Conservation (phyloP, 2,329 filamentous ascomycete species). For the Fragosphaeria purpurea region DNA sequence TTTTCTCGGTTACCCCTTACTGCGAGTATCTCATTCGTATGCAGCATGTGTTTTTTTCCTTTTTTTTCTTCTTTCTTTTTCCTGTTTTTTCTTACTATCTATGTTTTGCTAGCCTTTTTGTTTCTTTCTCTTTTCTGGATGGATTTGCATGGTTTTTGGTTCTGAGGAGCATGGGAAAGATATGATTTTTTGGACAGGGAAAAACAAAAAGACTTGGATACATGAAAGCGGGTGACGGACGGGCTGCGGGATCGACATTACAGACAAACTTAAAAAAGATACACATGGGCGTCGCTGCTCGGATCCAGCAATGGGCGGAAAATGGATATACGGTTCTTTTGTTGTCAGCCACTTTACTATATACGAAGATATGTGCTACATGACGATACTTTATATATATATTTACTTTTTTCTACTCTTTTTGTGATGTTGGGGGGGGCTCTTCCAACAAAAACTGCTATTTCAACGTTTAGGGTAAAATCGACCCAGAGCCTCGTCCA, state of each 20-base stretch:
- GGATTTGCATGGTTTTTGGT: background rate
- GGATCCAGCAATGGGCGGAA: conserved; percentile 2
- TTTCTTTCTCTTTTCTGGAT: background rate
- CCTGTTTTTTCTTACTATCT: background rate
- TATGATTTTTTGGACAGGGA: no score
- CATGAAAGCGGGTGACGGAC: background rate
- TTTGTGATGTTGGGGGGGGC: background rate
- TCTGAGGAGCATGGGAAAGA: background rate
- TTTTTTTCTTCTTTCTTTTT: background rate
- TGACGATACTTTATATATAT: background rate
- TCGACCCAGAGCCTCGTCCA: no score
- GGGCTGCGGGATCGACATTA: background rate
- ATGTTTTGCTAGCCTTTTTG: background rate
- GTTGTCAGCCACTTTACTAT: background rate
- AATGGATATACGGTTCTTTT: background rate
- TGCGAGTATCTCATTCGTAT: no score
- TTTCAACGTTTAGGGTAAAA: no score
- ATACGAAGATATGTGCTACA: no score
- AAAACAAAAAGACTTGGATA: no score
- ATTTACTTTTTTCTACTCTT: background rate
- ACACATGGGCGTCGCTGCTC: conserved; percentile 1
- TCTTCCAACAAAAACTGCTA: no score
- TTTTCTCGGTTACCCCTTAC: no score
- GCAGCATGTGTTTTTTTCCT: background rate
- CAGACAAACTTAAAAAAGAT: background rate